Evolutionary conservation across 2,329 filamentous ascomycete species (phyloP), one percentile per base, ranked within the genome.

Genomic region (Immersiporthe knoxdaviesiana): DNA sequence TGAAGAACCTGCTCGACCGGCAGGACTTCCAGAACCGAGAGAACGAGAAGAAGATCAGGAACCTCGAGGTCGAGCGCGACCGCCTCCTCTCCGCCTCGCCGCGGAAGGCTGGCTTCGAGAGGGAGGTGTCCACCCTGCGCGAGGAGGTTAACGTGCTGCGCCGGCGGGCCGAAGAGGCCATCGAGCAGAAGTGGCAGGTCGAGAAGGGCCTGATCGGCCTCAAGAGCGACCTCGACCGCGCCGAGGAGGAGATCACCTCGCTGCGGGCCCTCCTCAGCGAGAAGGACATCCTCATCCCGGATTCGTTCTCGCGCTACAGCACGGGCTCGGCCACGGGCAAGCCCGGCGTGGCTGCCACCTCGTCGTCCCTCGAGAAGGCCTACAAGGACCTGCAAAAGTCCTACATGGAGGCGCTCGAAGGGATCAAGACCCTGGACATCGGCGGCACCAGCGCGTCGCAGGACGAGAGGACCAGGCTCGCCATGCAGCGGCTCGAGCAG

Each of bases 211-310:
- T 98, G 1, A 87, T 89, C 65, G 93, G 94, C 67, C 82, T 98
- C 68, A 97, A 97, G 82, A 97, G 97, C 92, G 95, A 98, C 77
- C 88, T 99, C 56, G 96, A 98, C 79, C 92, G 94, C 72, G 94
- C 96, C 35, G 93, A 97, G 79, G 92, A 96, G 78, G 96, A 99
- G 81, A 97, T 97, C 39, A 84, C 88, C 54, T 92, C 92, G n/a
- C 85, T 99, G 54, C 90, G 93, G 58, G 87, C 84, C 41, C 84
- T 98, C 35, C 85, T 98, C 27, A 84, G 90, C 71, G 93, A 97
- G 78, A 92, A 94, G 74, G 94, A 97, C 75, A 93, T 94, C 67
- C 84, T 90, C 54, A 89, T 92, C 32, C 90, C 91, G 0, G 89
- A 89, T 60, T 85, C 86, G 21, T 80, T 86, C 68, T 84, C 82